A percentile compares a stretch with the other conserved stretches of the same genome.
phyloP scores from a whole-genome alignment of 352 stramenopile species.

The Phytophthora tentaculata region DNA sequence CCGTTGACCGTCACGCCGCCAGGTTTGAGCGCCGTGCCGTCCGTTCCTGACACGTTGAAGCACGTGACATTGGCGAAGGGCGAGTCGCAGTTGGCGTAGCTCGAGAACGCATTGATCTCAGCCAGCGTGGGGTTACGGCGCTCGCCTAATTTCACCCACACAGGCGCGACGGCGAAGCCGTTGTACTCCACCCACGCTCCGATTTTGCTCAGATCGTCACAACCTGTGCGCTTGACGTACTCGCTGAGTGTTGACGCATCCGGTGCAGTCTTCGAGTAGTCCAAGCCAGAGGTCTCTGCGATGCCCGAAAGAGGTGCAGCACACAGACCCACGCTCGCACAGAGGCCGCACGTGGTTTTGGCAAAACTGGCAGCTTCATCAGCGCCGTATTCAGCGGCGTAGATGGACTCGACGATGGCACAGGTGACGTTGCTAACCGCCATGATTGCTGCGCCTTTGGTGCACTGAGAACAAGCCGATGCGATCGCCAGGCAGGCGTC shows the following conservation, averaged over 20 bases:
- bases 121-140: conserved; percentile 65
- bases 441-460: conserved; percentile 39
- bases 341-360: conserved; percentile 49
- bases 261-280: conserved; percentile 52
- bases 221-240: conserved; percentile 75
- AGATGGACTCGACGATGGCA: conserved; percentile 46
- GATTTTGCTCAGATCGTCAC: conserved; percentile 61
- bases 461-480: conserved; percentile 45
- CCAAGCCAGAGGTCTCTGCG: conserved; percentile 59
- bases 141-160: conserved; percentile 59
- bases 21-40: conserved; percentile 49
- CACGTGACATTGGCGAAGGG: conserved; percentile 62
- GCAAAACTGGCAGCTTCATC: conserved; percentile 45
- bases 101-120: conserved; percentile 57
- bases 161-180: conserved; percentile 45
- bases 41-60: conserved; percentile 52
- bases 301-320: conserved; percentile 63
- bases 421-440: conserved; percentile 52
- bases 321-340: conserved; percentile 54
- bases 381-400: conserved; percentile 44
- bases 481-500: conserved; percentile 45
- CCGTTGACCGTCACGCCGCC: conserved; percentile 53
- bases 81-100: conserved; percentile 61
- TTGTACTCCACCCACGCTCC: conserved; percentile 73
- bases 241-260: conserved; percentile 38